Evolutionary conservation across 164 flowering plant species (phyloP).

Genomic region (Magnolia changhungtana): DNA sequence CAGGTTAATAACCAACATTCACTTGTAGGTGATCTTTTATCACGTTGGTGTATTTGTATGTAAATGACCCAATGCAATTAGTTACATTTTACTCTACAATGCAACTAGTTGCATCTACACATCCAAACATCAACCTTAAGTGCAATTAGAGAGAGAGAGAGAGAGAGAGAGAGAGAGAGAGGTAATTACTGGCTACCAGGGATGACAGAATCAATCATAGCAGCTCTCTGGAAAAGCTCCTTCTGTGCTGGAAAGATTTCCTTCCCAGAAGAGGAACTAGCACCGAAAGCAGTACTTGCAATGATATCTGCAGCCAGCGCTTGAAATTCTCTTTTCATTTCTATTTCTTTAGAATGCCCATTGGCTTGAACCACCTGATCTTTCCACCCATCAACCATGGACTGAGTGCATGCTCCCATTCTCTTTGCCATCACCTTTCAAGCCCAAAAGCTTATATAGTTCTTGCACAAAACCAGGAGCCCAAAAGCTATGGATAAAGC

Average conservation of each 20-base stretch:
- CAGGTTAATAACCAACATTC: too few species aligned
- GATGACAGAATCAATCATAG: slow-evolving; percentile 18
- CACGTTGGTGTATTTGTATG: neutral
- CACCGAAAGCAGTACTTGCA: slow-evolving; percentile 34
- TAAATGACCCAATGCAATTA: neutral
- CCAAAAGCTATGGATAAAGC: too few species aligned
- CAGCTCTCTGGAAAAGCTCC: slow-evolving; percentile 22
- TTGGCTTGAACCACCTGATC: slow-evolving; percentile 1
- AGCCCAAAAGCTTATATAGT: neutral
- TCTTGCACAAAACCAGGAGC: too few species aligned
- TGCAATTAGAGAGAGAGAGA: neutral
- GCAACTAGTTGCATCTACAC: too few species aligned
- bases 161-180: neutral
- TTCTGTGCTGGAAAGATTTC: slow-evolving; percentile 24
- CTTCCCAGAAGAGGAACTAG: slow-evolving; percentile 26
- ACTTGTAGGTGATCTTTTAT: too few species aligned
- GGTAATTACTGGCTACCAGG: slow-evolving; percentile 26
- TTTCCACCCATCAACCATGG: slow-evolving; percentile 24
- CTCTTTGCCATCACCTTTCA: slow-evolving; percentile 17
- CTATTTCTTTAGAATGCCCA: slow-evolving; percentile 16
- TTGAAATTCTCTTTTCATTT: slow-evolving; percentile 20
- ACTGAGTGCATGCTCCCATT: slow-evolving; percentile 24
- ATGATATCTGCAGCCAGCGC: slow-evolving; percentile 30
- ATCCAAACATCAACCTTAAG: too few species aligned
- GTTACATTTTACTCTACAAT: too few species aligned